Evolutionary conservation across 225 moss, liverwort and hornwort species (phyloP).

Genomic region (Asterella californica): DNA sequence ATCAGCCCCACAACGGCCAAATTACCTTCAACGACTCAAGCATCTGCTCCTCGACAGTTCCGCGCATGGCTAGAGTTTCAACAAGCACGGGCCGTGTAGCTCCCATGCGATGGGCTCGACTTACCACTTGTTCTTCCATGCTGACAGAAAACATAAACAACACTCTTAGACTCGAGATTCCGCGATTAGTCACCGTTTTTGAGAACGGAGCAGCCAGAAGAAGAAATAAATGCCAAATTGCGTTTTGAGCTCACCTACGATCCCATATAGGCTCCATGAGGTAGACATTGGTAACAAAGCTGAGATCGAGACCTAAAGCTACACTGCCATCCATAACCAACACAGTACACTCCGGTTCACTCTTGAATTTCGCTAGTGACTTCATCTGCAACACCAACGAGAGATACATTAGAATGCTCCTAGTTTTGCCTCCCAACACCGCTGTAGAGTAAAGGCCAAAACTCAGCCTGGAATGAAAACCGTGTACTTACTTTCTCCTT

Average conservation of each 20-base stretch:
- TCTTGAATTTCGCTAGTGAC: constrained; percentile 66
- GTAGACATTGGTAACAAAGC: constrained; percentile 91
- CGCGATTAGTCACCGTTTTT: too few species aligned
- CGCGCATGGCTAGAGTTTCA: constrained; percentile 91
- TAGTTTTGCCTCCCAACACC: neutral
- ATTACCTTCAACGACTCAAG: constrained; percentile 68
- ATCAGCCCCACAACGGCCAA: neutral
- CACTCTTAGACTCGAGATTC: too few species aligned
- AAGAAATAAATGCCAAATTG: neutral
- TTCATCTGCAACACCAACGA: constrained; percentile 63
- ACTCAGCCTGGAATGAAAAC: neutral
- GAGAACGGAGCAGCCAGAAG: neutral
- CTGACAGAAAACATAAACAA: too few species aligned
- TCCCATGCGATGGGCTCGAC: constrained; percentile 95
- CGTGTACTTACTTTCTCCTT: constrained; percentile 55
- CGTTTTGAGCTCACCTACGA: constrained; percentile 61
- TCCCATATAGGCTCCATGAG: constrained; percentile 99
- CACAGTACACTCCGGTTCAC: constrained; percentile 71
- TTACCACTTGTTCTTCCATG: constrained; percentile 95
- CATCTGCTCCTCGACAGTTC: constrained; percentile 98
- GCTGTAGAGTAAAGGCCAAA: neutral
- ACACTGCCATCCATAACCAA: constrained; percentile 92
- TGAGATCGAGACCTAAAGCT: constrained; percentile 86
- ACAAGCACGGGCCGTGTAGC: constrained; percentile 82
- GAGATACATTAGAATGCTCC: neutral